Evolutionary conservation across 371 early-diverging fungal species (phyloP), one percentile per base, ranked within the genome.

Genomic region (Rhizopus arrhizus): DNA sequence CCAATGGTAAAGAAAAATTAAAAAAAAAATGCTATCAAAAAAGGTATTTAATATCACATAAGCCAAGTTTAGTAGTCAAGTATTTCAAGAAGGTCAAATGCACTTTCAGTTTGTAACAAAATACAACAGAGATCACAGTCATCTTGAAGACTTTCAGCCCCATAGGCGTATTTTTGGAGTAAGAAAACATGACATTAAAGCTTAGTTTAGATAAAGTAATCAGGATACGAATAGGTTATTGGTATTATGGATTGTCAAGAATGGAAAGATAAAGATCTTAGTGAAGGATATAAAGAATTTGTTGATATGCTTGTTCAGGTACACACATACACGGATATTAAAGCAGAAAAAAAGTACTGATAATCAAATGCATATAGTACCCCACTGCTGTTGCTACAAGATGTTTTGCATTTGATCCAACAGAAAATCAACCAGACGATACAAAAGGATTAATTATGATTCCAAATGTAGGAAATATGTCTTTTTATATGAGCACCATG

Each of bases 161-260:
- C 85, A 89, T 69, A 74, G 89, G 36, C 87, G 89, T 29, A 79
- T 92, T 42, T 85, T 92, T 77, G 93, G 90, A 64, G 91, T 90
- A 80, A 58, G 78, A 45, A 31, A 4, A 12, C 28, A 28, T 5
- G 12, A 15, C 13, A 13, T 15, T 13, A 42, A 38, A 13, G 9
- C 6, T 16, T 28, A 22, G 1, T 32, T 46, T 45, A 4, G 42
- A 56, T 33, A 36, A 22, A 36, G 22, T 35, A 16, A 12, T 15
- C 1, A 35, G 3, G 29, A 50, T 31, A 43, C 2, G 43, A 1
- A 15, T 58, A 68, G 91, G 89, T 91, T 34, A 87, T 91, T 74
- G 92, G 91, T 56, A 89, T 91, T 50, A 88, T 89, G 88, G 86
- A 91, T 66, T 91, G 93, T 66, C 83, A 84, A 64, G 89, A 90